These are phyloP conservation scores for Vitis rupestris DNA, from an alignment of 164 flowering plant species.

Conservation along the genomic window DNA sequence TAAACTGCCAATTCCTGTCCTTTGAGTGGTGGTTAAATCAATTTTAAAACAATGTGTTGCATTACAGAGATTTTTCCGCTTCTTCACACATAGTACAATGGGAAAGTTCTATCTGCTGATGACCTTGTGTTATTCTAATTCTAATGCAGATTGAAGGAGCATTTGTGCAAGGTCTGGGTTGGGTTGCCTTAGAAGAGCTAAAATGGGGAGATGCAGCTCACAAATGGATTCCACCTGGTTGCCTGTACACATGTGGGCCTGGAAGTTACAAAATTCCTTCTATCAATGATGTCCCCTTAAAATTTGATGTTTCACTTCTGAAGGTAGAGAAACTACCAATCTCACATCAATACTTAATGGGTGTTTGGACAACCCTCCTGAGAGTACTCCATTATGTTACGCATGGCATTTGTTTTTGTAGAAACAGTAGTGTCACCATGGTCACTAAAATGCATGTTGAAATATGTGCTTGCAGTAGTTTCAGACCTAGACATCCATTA, in stretches of 20 bases:
- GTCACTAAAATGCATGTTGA: too few relatives aligned
- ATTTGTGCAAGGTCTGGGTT: conserved; percentile 92
- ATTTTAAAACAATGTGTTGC: too few relatives aligned
- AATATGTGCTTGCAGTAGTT: too few relatives aligned
- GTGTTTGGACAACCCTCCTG: too few relatives aligned
- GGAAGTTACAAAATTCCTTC: conserved; percentile 95
- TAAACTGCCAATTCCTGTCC: too few relatives aligned
- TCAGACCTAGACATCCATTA: too few relatives aligned
- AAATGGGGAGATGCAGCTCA: conserved; percentile 98
- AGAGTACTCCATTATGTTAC: too few relatives aligned
- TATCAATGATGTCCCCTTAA: conserved; percentile 75
- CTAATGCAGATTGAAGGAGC: conserved; percentile 89
- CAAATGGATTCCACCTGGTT: conserved; percentile 84
- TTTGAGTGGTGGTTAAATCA: too few relatives aligned
- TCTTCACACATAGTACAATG: too few relatives aligned
- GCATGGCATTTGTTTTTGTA: too few relatives aligned
- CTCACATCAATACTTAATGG: not conserved
- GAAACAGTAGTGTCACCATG: too few relatives aligned
- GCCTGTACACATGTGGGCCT: conserved; percentile 83
- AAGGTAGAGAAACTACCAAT: conserved; percentile 52
- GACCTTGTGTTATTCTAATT: not conserved
- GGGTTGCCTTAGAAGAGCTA: conserved; percentile 93
- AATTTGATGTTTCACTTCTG: conserved; percentile 77
- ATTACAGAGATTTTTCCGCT: too few relatives aligned
- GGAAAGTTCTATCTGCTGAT: not conserved